Conservation (phyloP, 495 filamentous ascomycete genomes). For the Daldinia concentrica region DNA sequence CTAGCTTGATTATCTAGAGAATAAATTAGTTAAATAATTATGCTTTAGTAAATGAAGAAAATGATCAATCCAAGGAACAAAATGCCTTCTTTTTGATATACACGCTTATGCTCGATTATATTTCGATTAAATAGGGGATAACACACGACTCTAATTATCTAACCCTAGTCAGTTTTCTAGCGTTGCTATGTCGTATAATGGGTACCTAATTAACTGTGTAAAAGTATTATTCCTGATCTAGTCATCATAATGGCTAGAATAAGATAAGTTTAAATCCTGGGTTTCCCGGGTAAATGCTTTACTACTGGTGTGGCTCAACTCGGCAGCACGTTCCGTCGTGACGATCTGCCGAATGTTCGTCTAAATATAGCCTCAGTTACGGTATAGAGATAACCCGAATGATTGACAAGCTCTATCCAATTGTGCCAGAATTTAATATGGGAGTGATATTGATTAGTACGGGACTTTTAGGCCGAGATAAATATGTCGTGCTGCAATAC, state of each 20-base stretch:
- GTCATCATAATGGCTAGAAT: neutral
- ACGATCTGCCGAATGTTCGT: slow-evolving; percentile 7
- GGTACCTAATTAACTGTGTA: too few relatives aligned
- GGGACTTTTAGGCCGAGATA: neutral
- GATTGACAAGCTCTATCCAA: neutral
- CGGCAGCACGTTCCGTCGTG: slow-evolving; percentile 23
- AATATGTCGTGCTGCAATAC: neutral
- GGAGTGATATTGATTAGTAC: neutral
- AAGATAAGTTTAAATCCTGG: neutral
- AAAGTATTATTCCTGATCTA: neutral
- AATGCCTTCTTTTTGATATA: too few relatives aligned
- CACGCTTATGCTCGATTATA: too few relatives aligned
- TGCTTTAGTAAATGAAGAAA: too few relatives aligned
- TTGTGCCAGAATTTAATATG: neutral
- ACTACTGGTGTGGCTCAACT: neutral
- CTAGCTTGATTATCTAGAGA: neutral
- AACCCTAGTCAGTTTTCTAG: too few relatives aligned
- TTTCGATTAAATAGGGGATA: too few relatives aligned
- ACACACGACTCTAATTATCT: too few relatives aligned
- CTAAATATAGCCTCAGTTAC: slow-evolving; percentile 3
- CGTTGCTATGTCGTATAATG: too few relatives aligned
- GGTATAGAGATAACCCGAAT: neutral
- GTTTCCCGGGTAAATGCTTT: neutral
- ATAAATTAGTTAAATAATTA: too few relatives aligned
- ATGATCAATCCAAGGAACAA: too few relatives aligned